These are phyloP conservation scores for Serpula lacrymans DNA, from an alignment of 768 basidiomycete genomes.

Conservation along the genomic window DNA sequence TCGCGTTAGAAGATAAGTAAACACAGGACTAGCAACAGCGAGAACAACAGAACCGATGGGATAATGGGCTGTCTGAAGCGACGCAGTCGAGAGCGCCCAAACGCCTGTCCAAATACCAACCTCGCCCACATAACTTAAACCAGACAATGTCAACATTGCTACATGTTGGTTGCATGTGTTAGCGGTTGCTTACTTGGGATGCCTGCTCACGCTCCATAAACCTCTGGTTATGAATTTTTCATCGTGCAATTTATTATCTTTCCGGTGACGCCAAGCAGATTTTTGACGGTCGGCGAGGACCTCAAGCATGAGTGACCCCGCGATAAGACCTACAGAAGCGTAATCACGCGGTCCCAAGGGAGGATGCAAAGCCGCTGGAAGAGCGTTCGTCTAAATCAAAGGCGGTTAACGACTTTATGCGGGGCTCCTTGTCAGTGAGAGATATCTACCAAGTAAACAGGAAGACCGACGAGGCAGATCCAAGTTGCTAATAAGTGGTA, in stretches of 20 bases:
- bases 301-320: slow-evolving; percentile 57
- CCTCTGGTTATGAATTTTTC: slow-evolving; percentile 69
- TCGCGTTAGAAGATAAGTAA: slow-evolving; percentile 60
- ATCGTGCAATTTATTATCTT: slow-evolving; percentile 61
- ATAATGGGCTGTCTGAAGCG: slow-evolving; percentile 44
- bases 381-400: slow-evolving; percentile 34
- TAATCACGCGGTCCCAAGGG: slow-evolving; percentile 54
- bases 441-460: slow-evolving; percentile 51
- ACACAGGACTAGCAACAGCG: slow-evolving; percentile 55
- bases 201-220: slow-evolving; percentile 64
- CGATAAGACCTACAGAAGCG: slow-evolving; percentile 49
- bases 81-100: slow-evolving; percentile 51
- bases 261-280: slow-evolving; percentile 53
- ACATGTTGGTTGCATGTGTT: no score
- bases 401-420: background rate
- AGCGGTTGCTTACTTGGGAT: slow-evolving; percentile 64
- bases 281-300: slow-evolving; percentile 66
- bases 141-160: background rate
- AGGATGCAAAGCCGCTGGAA: slow-evolving; percentile 49
- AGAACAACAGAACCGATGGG: slow-evolving; percentile 41
- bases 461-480: slow-evolving; percentile 66
- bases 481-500: slow-evolving; percentile 45
- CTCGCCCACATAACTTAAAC: slow-evolving; percentile 64
- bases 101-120: slow-evolving; percentile 68
- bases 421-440: background rate